Conservation (phyloP, 2,329 filamentous ascomycete genomes). For the Sphaerulina musiva region DNA sequence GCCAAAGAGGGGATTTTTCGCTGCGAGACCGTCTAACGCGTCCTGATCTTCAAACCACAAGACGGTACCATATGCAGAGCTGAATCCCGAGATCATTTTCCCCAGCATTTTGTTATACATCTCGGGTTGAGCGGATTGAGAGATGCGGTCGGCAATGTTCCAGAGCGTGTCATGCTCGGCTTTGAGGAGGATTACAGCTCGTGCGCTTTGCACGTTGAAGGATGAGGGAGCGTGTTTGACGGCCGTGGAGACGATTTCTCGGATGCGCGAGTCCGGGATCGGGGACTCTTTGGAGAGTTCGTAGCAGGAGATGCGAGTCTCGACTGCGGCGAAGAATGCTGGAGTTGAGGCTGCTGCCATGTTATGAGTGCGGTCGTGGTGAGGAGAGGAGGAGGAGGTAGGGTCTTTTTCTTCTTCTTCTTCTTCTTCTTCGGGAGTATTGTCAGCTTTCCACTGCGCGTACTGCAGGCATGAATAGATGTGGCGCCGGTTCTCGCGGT, state of each 20-base stretch:
- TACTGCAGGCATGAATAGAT: too few species aligned
- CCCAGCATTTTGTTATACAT: slow-evolving; percentile 49
- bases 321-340: slow-evolving; percentile 28
- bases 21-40: slow-evolving; percentile 8
- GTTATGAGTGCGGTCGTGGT: not conserved
- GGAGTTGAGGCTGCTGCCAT: slow-evolving; percentile 4
- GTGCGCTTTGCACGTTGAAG: slow-evolving; percentile 82
- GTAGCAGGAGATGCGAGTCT: slow-evolving; percentile 30
- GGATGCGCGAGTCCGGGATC: slow-evolving; percentile 61
- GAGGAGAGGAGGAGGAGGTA: too few species aligned
- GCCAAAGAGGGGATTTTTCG: slow-evolving; percentile 17
- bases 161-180: slow-evolving; percentile 80
- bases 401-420: too few species aligned
- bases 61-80: slow-evolving; percentile 66
- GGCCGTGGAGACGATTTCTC: slow-evolving; percentile 53
- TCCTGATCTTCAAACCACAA: slow-evolving; percentile 18
- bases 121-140: slow-evolving; percentile 64
- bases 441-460: not conserved
- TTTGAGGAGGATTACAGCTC: slow-evolving; percentile 69
- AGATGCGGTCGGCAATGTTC: slow-evolving; percentile 55
- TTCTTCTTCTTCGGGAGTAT: too few species aligned
- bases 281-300: slow-evolving; percentile 53
- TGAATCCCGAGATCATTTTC: slow-evolving; percentile 53
- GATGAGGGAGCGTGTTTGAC: slow-evolving; percentile 66
- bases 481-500: too few species aligned